phyloP scores from a whole-genome alignment of 108 stramenopile species.

The Cylindrotheca fusiformis region DNA sequence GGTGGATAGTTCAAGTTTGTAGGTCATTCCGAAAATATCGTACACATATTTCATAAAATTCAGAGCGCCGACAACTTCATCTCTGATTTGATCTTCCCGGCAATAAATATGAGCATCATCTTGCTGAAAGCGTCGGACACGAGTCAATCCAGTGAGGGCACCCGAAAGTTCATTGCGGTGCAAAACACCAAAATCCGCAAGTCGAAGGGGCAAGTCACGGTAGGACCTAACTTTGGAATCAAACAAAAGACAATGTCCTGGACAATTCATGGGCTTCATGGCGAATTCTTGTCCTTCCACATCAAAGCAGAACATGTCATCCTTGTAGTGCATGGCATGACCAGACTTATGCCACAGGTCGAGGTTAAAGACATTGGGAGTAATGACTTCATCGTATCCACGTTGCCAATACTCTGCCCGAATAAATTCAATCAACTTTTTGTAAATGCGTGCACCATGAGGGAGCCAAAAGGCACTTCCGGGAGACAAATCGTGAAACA shows the following conservation, averaged over 20 bases:
- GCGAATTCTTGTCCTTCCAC: conserved; percentile 94
- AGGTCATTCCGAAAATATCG: conserved; percentile 97
- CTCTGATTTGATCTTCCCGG: conserved; percentile 95
- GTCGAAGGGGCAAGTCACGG: conserved; percentile 96
- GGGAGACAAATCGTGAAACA: conserved; percentile 97
- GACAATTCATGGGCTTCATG: conserved; percentile 99
- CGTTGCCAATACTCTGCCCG: conserved; percentile 93
- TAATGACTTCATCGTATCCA: conserved; percentile 98
- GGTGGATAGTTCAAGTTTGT: conserved; percentile 97
- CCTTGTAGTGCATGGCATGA: conserved; percentile 99
- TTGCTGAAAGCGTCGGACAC: conserved; percentile 99
- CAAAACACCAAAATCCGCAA: conserved; percentile 98
- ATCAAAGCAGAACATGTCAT: conserved; percentile 95
- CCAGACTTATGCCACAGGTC: conserved; percentile 97
- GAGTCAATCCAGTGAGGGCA: conserved; percentile 96
- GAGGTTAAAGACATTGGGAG: conserved; percentile 98
- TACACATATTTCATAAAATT: conserved; percentile 98
- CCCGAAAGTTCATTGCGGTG: conserved; percentile 98
- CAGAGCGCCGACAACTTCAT: conserved; percentile 90
- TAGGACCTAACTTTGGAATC: conserved; percentile 86
- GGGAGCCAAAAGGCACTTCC: conserved; percentile 98
- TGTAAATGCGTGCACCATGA: conserved; percentile 99
- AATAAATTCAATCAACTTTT: conserved; percentile 94
- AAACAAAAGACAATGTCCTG: conserved; percentile 98
- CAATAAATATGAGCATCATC: conserved; percentile 99